Evolutionary conservation across 2,329 filamentous ascomycete genomes (phyloP), one percentile per base, ranked within the genome.

Genomic region (Epichloe typhina): DNA sequence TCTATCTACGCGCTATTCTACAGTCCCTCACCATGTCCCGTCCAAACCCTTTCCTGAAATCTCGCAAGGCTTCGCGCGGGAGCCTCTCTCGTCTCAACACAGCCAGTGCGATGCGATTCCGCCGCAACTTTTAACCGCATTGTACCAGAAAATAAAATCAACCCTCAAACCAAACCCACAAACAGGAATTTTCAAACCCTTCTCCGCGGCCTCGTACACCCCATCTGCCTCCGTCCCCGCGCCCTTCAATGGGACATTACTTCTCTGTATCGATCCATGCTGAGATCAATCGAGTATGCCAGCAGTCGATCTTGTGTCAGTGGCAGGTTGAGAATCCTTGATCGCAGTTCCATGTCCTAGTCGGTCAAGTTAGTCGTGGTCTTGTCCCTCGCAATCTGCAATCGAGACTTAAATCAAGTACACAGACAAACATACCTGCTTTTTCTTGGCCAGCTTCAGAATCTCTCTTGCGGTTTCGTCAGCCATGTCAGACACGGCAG

Each of bases 401-500:
- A 31, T 31, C 31, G 31, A 31, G 8, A 4, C 31, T 4, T 4
- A 0, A 1, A 11, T 11, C 9, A 9, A 31, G 8, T 31, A 31
- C 26, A 31, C 31, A 31, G 4, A 2, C 8, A 31, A 11, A 67
- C 75, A 64, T 66, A 83, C 80, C 64, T 77, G 72, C 57, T 77
- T 77, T 59, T 75, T 73, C 60, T 77, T 76, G 46, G 69, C 68
- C 54, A 70, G 58, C 52, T 73, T 74, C 50, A 82, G 70, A 53
- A 85, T 77, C 62, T 82, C 77, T 54, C 77, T 76, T 9, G 85
- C 86, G 53, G 91, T 80, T 44, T 82, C 75, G 49, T 80, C 80
- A 45, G 84, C 84, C 77, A 95, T 95, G 61, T 94, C 88, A 56
- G 84, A 82, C 50, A 91, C 75, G 0, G 88, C 88, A 41, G 90